These are phyloP conservation scores for Medicago ruthenica DNA, from an alignment of 306 rosid species.

Conservation along the genomic window DNA sequence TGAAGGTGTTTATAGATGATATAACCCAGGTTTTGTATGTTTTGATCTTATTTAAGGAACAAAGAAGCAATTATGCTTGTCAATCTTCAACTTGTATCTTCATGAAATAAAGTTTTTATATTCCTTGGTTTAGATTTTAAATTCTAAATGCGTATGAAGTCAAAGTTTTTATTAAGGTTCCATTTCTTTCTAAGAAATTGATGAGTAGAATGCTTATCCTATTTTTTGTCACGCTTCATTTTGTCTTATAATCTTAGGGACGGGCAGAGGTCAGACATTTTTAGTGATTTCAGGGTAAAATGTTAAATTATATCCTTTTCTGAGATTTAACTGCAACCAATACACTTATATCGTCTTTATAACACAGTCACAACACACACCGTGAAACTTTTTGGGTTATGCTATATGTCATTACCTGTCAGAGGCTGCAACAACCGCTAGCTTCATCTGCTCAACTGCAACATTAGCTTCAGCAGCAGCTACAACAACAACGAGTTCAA, in stretches of 20 bases:
- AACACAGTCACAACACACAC: neutral
- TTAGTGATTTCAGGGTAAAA: slow-evolving; percentile 15
- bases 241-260: neutral
- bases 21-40: too few relatives aligned
- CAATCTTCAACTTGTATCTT: too few relatives aligned
- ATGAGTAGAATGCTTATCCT: slow-evolving; percentile 17
- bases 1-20: neutral
- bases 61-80: too few relatives aligned
- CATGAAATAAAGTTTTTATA: neutral
- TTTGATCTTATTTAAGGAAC: too few relatives aligned
- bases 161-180: neutral
- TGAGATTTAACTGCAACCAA: slow-evolving; percentile 3
- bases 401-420: slow-evolving; percentile 7
- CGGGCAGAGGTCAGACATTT: slow-evolving; percentile 7
- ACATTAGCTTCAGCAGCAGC: too few relatives aligned
- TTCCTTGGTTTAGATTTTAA: slow-evolving; percentile 30
- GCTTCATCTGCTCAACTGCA: too few relatives aligned
- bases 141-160: slow-evolving; percentile 16
- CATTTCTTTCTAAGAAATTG: neutral
- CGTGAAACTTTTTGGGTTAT: neutral
- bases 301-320: too few relatives aligned
- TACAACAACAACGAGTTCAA: slow-evolving; percentile 54
- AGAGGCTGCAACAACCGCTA: too few relatives aligned
- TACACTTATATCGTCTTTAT: slow-evolving; percentile 3
- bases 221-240: neutral